Percentiles rank a stretch among this genome's conserved stretches.
Evolutionary conservation across 2,329 filamentous ascomycete species (phyloP).

Genomic region (Annulohypoxylon truncatum): DNA sequence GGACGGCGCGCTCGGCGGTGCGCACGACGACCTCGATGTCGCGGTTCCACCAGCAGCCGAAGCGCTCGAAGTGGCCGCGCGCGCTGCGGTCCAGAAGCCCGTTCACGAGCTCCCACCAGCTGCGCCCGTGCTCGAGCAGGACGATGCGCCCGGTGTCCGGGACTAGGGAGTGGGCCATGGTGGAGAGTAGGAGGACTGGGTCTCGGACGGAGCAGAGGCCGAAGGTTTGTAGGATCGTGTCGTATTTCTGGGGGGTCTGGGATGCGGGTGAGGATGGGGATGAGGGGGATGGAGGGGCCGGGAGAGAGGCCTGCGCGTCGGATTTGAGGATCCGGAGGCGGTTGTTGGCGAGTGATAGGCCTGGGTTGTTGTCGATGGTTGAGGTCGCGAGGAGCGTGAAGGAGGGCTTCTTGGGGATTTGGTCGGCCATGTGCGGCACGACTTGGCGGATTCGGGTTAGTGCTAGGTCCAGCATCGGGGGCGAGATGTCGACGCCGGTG

Average conservation of each 20-base stretch:
- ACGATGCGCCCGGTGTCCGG: slow-evolving; percentile 69
- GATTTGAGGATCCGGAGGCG: slow-evolving; percentile 61
- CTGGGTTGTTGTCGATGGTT: slow-evolving; percentile 18
- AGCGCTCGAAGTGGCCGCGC: slow-evolving; percentile 66
- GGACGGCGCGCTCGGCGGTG: slow-evolving; percentile 59
- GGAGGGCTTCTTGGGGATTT: slow-evolving; percentile 53
- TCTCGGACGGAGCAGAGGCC: slow-evolving; percentile 72
- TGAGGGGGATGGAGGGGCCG: slow-evolving; percentile 49
- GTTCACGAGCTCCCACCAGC: slow-evolving; percentile 66
- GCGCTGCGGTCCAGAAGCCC: slow-evolving; percentile 66
- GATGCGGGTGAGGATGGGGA: slow-evolving; percentile 54
- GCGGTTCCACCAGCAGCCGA: slow-evolving; percentile 77
- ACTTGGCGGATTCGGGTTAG: slow-evolving; percentile 61
- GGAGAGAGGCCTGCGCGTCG: slow-evolving; percentile 60
- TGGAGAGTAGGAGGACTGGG: slow-evolving; percentile 64
- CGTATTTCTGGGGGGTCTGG: slow-evolving; percentile 61
- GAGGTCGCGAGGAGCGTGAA: slow-evolving; percentile 44
- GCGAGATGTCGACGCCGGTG: slow-evolving; percentile 71
- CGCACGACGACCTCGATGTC: slow-evolving; percentile 68
- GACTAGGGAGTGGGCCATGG: slow-evolving; percentile 63
- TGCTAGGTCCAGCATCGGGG: slow-evolving; percentile 69
- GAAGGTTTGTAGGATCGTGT: slow-evolving; percentile 73
- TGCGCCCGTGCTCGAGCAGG: slow-evolving; percentile 72
- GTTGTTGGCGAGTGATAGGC: slow-evolving; percentile 53
- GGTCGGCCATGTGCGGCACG: slow-evolving; percentile 54